These are phyloP conservation scores for Circinella minor DNA, from an alignment of 371 early-diverging fungal genomes.

Conservation along the genomic window DNA sequence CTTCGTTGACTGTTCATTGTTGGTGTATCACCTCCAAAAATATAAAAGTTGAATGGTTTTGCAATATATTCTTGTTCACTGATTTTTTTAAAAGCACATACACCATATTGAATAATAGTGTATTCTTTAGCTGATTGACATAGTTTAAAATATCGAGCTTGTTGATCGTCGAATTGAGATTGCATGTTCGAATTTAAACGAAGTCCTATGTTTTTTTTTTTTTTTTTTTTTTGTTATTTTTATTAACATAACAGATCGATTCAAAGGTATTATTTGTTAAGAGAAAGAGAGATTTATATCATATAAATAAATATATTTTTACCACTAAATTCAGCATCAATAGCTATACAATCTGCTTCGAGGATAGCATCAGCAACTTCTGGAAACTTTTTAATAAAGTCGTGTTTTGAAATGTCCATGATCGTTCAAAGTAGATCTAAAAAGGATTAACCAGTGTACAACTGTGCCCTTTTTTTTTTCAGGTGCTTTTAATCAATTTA, in stretches of 20 bases:
- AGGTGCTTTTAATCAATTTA: no score
- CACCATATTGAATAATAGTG: conserved; percentile 78
- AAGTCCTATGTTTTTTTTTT: background rate
- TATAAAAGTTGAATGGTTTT: conserved; percentile 85
- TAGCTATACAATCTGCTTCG: conserved; percentile 75
- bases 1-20: conserved; percentile 47
- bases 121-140: conserved; percentile 57
- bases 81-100: conserved; percentile 72
- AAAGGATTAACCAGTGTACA: background rate
- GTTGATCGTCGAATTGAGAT: conserved; percentile 41
- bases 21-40: conserved; percentile 67
- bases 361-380: conserved; percentile 65
- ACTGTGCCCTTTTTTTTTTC: no score
- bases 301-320: no score
- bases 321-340: conserved; percentile 91
- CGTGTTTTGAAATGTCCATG: conserved; percentile 77
- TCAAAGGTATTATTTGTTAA: no score
- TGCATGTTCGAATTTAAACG: background rate
- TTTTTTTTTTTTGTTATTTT: no score
- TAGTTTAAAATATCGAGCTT: conserved; percentile 67
- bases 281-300: no score
- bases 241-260: no score
- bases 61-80: conserved; percentile 62
- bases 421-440: conserved; percentile 7
- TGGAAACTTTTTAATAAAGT: conserved; percentile 63